Percentiles rank a stretch among this genome's conserved stretches.
Evolutionary conservation across 2,329 filamentous ascomycete species (phyloP).

Genomic region (Aspergillus pseudoglaucus): DNA sequence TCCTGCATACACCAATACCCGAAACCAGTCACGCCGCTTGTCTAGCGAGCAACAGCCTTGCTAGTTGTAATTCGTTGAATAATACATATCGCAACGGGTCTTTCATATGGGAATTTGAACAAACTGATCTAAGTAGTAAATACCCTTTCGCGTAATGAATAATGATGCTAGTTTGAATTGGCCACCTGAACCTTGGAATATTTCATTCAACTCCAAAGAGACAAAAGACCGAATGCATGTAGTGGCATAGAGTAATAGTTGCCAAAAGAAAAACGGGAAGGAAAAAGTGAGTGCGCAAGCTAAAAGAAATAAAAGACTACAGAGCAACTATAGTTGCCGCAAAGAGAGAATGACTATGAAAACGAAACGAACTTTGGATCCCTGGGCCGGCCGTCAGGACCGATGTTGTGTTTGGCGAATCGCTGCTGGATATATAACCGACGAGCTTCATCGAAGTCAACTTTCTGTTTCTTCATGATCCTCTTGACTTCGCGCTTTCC

Average conservation of each 20-base stretch:
- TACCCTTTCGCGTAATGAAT: background rate
- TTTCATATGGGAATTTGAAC: background rate
- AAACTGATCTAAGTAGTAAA: background rate
- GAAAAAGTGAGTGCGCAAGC: background rate
- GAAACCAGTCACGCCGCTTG: background rate
- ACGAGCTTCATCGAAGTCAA: conserved; percentile 87
- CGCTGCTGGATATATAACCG: conserved; percentile 76
- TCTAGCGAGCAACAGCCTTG: background rate
- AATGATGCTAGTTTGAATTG: background rate
- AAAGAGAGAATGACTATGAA: conserved; percentile 44
- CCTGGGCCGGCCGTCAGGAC: conserved; percentile 74
- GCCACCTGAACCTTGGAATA: background rate
- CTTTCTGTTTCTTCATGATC: conserved; percentile 80
- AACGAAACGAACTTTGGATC: conserved; percentile 97
- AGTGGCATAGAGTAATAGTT: background rate
- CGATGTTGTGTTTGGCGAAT: conserved; percentile 84
- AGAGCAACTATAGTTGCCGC: background rate
- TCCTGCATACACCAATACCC: background rate
- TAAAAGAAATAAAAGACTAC: conserved; percentile 1
- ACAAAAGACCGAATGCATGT: background rate
- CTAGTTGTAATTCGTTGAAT: background rate
- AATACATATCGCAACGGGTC: background rate
- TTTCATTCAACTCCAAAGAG: background rate
- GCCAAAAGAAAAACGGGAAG: conserved; percentile 2
- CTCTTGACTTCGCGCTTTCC: conserved; percentile 76